These are phyloP conservation scores for Nannochloropsis oceanica DNA, from an alignment of 108 stramenopile genomes.

Conservation along the genomic window DNA sequence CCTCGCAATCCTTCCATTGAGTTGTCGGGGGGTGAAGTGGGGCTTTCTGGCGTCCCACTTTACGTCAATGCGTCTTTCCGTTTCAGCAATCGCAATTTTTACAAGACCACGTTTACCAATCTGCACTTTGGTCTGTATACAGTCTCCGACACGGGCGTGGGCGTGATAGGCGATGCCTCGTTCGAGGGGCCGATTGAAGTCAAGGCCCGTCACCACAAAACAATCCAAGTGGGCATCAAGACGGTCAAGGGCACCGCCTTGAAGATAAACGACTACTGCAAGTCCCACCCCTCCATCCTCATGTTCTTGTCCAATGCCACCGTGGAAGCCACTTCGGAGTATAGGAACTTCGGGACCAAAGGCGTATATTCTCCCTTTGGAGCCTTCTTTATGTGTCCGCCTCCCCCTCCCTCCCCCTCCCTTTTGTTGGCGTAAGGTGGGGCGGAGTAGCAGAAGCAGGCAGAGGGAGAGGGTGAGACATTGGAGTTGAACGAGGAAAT, in stretches of 20 bases:
- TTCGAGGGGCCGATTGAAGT: background rate
- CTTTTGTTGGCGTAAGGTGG: no score
- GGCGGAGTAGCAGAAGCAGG: no score
- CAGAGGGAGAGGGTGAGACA: no score
- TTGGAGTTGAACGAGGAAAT: no score
- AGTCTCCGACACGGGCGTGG: background rate
- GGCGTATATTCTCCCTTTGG: background rate
- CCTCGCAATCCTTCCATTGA: background rate
- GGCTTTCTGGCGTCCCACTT: background rate
- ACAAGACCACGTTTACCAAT: background rate
- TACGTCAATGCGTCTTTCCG: background rate
- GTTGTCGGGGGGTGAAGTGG: background rate
- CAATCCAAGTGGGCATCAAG: background rate
- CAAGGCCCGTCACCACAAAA: background rate
- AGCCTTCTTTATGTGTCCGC: background rate
- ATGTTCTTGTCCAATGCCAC: background rate
- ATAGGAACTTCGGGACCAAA: background rate
- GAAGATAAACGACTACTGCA: background rate
- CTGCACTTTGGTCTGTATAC: background rate
- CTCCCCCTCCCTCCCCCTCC: background rate
- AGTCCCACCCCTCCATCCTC: background rate
- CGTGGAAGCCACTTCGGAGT: background rate
- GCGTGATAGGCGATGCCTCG: background rate
- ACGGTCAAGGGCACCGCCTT: background rate
- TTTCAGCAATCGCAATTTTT: background rate